phyloP scores from a whole-genome alignment of 1,284 basidiomycete genomes.

The Ganoderma boninense region DNA sequence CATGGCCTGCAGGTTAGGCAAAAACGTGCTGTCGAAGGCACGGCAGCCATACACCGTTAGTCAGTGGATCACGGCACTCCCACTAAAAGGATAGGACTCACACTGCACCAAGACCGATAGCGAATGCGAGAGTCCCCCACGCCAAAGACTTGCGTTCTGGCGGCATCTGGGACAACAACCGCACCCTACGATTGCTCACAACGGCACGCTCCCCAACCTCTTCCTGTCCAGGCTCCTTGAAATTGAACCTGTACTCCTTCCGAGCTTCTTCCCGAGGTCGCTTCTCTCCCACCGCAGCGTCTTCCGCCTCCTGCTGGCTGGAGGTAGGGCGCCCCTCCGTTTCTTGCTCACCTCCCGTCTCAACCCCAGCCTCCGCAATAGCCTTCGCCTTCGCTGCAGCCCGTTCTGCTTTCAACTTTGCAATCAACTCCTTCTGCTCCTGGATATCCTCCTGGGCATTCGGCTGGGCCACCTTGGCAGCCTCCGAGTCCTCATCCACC shows the following conservation, averaged over 20 bases:
- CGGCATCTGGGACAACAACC: conserved; percentile 54
- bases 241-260: conserved; percentile 60
- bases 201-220: conserved; percentile 65
- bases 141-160: conserved; percentile 74
- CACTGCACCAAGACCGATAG: conserved; percentile 76
- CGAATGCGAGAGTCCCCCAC: conserved; percentile 81
- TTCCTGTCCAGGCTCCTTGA: conserved; percentile 60
- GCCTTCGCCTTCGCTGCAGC: conserved; percentile 39
- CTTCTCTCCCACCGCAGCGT: conserved; percentile 47
- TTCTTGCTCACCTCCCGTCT: conserved; percentile 38
- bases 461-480: conserved; percentile 62
- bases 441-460: conserved; percentile 72
- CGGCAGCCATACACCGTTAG: conserved; percentile 13
- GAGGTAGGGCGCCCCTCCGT: conserved; percentile 27
- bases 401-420: conserved; percentile 66
- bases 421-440: conserved; percentile 77
- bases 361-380: conserved; percentile 31
- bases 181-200: conserved; percentile 69
- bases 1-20: conserved; percentile 36
- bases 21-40: conserved; percentile 37
- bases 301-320: conserved; percentile 32
- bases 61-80: background rate
- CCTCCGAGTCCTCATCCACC: conserved; percentile 66
- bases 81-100: conserved; percentile 47
- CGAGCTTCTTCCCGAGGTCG: conserved; percentile 63